Evolutionary conservation across 2,329 filamentous ascomycete species (phyloP).

Genomic region (Colletotrichum sp.): DNA sequence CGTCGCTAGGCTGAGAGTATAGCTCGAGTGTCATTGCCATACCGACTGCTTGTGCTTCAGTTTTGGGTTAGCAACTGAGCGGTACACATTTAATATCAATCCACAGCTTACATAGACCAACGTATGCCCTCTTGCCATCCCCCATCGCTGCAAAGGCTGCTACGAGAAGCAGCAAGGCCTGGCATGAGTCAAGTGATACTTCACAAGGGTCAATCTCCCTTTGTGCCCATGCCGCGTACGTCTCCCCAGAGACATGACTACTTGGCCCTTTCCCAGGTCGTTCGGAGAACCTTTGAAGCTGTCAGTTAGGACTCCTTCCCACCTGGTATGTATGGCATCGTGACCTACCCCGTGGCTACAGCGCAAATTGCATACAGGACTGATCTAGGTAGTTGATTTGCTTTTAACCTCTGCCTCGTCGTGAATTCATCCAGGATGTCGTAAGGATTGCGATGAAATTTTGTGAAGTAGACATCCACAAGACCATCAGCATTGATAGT

Average conservation of each 20-base stretch:
- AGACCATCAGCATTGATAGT: constrained; percentile 8
- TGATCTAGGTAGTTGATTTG: constrained; percentile 4
- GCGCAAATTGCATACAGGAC: constrained; percentile 7
- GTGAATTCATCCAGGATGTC: neutral
- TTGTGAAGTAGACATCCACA: constrained; percentile 7
- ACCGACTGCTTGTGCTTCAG: neutral
- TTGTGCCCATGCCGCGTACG: constrained; percentile 2
- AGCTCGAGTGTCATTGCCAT: constrained; percentile 1
- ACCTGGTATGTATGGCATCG: neutral
- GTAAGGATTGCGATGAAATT: constrained; percentile 7
- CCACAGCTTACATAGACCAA: neutral
- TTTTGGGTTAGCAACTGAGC: neutral
- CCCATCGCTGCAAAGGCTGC: constrained; percentile 1
- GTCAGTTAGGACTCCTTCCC: neutral
- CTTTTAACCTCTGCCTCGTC: neutral
- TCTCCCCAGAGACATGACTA: constrained; percentile 10
- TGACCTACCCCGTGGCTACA: constrained; percentile 5
- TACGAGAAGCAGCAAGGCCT: neutral
- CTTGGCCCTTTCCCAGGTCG: neutral
- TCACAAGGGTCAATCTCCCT: neutral
- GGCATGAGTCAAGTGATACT: neutral
- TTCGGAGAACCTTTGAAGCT: neutral
- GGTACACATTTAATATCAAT: neutral
- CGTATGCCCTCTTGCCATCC: neutral
- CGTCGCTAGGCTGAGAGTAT: neutral